phyloP scores from a whole-genome alignment of 192 early-diverging fungal genomes.

The Allomyces macrogynus region DNA sequence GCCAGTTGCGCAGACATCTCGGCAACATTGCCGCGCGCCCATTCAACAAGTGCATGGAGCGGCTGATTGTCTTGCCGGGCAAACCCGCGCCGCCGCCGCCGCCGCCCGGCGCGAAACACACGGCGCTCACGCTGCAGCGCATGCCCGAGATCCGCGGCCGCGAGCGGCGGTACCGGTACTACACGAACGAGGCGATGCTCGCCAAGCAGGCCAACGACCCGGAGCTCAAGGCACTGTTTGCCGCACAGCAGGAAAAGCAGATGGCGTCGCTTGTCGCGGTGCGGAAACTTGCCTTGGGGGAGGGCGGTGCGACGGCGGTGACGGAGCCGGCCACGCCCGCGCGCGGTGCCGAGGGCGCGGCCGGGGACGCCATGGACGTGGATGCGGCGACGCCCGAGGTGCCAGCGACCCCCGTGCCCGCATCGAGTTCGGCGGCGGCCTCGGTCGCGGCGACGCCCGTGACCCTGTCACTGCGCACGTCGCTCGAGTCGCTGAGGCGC shows the following conservation, averaged over 20 bases:
- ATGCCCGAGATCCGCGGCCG: background rate
- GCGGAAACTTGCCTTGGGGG: background rate
- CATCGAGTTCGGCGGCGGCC: background rate
- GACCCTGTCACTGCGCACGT: background rate
- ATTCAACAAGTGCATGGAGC: background rate
- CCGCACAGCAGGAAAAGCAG: no score
- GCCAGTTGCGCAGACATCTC: background rate
- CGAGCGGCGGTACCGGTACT: background rate
- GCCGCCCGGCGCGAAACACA: no score
- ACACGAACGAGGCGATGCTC: background rate
- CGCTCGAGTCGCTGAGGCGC: background rate
- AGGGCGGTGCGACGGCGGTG: background rate
- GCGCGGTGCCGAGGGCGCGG: no score
- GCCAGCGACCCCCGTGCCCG: no score
- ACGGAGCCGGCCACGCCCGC: background rate
- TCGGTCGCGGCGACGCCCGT: background rate
- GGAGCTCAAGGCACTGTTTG: background rate
- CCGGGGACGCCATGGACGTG: no score
- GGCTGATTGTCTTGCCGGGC: background rate
- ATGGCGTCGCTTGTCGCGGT: background rate
- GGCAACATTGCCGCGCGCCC: background rate
- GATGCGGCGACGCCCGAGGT: no score
- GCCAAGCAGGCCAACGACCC: background rate
- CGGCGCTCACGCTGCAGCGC: background rate
- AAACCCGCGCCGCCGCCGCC: background rate